A percentile compares a stretch with the other conserved stretches of the same genome.
Evolutionary conservation across 164 flowering plant genomes (phyloP).

Genomic region (Vitis vinifera): ASM3070453v1 NC_081817.1:23879501-23880000

Average conservation of each 20-base stretch:
- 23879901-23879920: constrained; percentile 12
- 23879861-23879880: constrained; percentile 18
- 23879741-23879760: not conserved
- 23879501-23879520: too few relatives aligned
- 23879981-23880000: not conserved
- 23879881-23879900: constrained; percentile 5
- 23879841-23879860: constrained; percentile 6
- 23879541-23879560: constrained; percentile 12
- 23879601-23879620: not conserved
- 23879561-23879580: not conserved
- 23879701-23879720: constrained; percentile 12
- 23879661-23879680: too few relatives aligned
- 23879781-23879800: constrained; percentile 11
- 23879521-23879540: not conserved
- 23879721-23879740: not conserved
- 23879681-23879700: too few relatives aligned
- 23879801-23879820: constrained; percentile 11
- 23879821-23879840: constrained; percentile 7
- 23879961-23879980: not conserved
- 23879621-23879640: constrained; percentile 17
- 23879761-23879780: too few relatives aligned
- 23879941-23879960: constrained; percentile 11
- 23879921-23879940: constrained; percentile 11
- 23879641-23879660: not conserved
- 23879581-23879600: constrained; percentile 4